phyloP scores from a whole-genome alignment of 1,284 basidiomycete species.

The Violaceomyces palustris region DNA sequence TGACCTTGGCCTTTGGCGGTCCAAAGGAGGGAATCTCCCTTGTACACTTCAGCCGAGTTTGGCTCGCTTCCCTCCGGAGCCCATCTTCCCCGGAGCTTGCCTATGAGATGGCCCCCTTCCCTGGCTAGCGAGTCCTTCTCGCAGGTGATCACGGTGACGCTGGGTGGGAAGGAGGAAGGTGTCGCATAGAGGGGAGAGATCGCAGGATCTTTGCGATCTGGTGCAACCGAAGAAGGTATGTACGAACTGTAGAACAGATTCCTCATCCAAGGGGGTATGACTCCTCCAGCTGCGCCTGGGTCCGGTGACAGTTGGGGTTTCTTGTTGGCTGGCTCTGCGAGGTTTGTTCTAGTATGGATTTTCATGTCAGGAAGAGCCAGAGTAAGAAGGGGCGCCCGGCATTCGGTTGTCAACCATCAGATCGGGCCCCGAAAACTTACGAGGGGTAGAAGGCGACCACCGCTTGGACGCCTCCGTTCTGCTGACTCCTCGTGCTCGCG shows the following conservation, averaged over 20 bases:
- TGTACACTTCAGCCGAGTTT: conserved; percentile 1
- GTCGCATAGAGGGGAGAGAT: conserved; percentile 28
- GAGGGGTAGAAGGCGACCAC: conserved; percentile 32
- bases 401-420: too few relatives aligned
- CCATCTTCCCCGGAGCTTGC: conserved; percentile 5
- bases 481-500: conserved; percentile 6
- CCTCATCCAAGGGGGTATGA: conserved; percentile 18
- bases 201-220: conserved; percentile 18
- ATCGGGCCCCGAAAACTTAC: not conserved
- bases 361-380: too few relatives aligned
- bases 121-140: conserved; percentile 25
- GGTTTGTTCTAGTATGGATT: conserved; percentile 22
- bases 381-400: too few relatives aligned
- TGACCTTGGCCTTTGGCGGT: conserved; percentile 31
- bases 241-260: conserved; percentile 25
- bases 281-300: conserved; percentile 20
- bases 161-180: conserved; percentile 9
- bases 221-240: conserved; percentile 10
- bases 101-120: conserved; percentile 16
- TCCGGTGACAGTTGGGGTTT: conserved; percentile 24
- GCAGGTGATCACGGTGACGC: conserved; percentile 23
- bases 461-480: conserved; percentile 17
- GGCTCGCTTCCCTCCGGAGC: too few relatives aligned
- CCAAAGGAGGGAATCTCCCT: conserved; percentile 19
- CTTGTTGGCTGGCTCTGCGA: conserved; percentile 24